Evolutionary conservation across 495 filamentous ascomycete genomes (phyloP).

Genomic region (Cercophora scortea): DNA sequence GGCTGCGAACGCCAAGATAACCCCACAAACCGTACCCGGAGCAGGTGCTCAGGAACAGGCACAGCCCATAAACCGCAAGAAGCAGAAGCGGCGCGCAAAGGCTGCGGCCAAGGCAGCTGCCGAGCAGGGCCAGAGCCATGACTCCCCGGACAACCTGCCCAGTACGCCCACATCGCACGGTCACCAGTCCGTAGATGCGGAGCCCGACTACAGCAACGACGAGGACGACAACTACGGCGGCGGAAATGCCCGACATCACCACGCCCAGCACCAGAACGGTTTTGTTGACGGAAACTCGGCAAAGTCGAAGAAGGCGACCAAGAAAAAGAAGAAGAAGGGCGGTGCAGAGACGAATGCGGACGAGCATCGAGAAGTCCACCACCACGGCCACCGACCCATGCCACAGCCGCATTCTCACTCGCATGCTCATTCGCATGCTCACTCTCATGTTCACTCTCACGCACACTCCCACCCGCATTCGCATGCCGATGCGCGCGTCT

Average conservation of each 20-base stretch:
- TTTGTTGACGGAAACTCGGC: constrained; percentile 5
- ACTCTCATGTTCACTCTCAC: background rate
- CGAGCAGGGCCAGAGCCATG: constrained; percentile 17
- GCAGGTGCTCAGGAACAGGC: constrained; percentile 21
- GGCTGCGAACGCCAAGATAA: constrained; percentile 19
- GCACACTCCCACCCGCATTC: background rate
- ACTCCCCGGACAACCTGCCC: constrained; percentile 32
- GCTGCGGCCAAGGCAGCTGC: constrained; percentile 63
- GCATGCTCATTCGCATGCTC: constrained; percentile 8
- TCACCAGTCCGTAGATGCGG: constrained; percentile 20
- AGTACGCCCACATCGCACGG: constrained; percentile 25
- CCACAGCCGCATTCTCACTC: background rate
- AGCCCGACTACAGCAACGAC: constrained; percentile 19
- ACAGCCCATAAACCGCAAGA: constrained; percentile 74
- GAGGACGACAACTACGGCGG: constrained; percentile 14
- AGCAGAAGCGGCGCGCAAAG: constrained; percentile 78
- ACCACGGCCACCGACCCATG: background rate
- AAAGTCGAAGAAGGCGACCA: constrained; percentile 57
- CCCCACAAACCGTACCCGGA: constrained; percentile 15
- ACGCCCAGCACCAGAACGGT: constrained; percentile 6
- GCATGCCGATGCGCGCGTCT: constrained; percentile 6
- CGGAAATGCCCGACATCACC: background rate
- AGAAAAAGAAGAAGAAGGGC: constrained; percentile 26
- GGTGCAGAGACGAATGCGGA: constrained; percentile 5
- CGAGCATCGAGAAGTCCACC: constrained; percentile 13